These are phyloP conservation scores for Gnomoniopsis smithogilvyi DNA, from an alignment of 2,329 filamentous ascomycete genomes.

Conservation along the genomic window DNA sequence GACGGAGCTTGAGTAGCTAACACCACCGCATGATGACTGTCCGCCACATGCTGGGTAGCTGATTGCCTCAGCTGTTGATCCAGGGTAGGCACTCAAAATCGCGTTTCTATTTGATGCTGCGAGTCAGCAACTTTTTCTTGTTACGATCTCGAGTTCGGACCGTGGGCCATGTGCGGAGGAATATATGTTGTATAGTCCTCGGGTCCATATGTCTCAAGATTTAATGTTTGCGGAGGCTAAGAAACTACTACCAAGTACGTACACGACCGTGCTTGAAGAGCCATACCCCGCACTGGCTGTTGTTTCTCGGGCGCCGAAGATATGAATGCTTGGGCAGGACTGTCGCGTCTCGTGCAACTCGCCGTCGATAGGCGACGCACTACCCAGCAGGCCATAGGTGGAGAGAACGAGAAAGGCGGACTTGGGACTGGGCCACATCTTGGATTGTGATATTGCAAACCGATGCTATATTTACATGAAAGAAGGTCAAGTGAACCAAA, in stretches of 20 bases:
- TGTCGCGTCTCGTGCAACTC: slow-evolving; percentile 47
- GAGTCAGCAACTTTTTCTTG: too few species aligned
- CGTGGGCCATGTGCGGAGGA: too few species aligned
- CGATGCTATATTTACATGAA: not conserved
- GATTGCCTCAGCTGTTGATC: slow-evolving; percentile 53
- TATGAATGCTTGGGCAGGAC: slow-evolving; percentile 41
- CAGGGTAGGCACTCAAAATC: slow-evolving; percentile 44
- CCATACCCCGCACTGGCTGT: slow-evolving; percentile 51
- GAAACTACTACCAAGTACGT: too few species aligned
- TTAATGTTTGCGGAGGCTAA: too few species aligned
- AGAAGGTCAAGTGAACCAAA: too few species aligned
- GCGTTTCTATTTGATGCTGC: slow-evolving; percentile 28
- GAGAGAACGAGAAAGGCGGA: slow-evolving; percentile 24
- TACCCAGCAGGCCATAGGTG: slow-evolving; percentile 35
- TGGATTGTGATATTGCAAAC: not conserved
- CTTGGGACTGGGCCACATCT: slow-evolving; percentile 18
- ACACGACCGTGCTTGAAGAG: slow-evolving; percentile 44
- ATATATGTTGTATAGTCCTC: too few species aligned
- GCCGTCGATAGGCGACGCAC: slow-evolving; percentile 54
- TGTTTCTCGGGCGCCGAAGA: slow-evolving; percentile 46
- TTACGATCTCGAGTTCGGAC: too few species aligned
- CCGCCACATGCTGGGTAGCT: slow-evolving; percentile 62
- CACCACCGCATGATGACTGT: slow-evolving; percentile 52
- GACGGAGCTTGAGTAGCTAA: slow-evolving; percentile 58
- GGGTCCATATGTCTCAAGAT: too few species aligned